These are phyloP conservation scores for Trypethelium eluteriae DNA, from an alignment of 495 filamentous ascomycete species.

Conservation along the genomic window DNA sequence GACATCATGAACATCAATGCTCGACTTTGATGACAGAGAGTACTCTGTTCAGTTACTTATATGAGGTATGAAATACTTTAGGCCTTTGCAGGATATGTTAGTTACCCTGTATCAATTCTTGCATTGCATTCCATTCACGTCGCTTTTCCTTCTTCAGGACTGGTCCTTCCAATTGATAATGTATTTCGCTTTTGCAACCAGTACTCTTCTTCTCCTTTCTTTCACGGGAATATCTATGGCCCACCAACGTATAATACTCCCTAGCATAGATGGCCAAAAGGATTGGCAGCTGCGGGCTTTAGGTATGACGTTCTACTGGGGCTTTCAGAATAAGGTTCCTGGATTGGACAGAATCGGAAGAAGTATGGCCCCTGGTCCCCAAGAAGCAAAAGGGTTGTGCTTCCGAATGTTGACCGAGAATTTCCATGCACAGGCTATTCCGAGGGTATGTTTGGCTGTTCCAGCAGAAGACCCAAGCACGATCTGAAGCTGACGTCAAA, in stretches of 20 bases:
- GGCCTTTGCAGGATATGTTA: not conserved
- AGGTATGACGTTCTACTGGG: not conserved
- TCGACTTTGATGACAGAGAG: not conserved
- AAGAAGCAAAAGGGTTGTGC: too few relatives aligned
- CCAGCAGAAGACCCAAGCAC: too few relatives aligned
- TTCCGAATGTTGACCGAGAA: too few relatives aligned
- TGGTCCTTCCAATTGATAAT: not conserved
- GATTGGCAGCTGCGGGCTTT: not conserved
- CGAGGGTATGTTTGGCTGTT: not conserved
- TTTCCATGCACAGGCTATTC: not conserved
- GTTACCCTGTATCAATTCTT: not conserved
- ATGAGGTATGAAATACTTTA: not conserved
- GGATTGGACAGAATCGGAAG: not conserved
- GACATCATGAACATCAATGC: not conserved
- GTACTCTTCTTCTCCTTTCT: not conserved
- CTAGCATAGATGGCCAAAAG: not conserved
- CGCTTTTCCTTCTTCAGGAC: not conserved
- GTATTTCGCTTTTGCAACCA: not conserved
- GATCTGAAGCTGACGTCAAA: not conserved
- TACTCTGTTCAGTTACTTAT: not conserved
- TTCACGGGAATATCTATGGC: not conserved
- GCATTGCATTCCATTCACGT: not conserved
- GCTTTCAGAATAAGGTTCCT: not conserved
- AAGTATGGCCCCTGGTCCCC: not conserved
- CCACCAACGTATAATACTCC: not conserved